A percentile compares a stretch with the other conserved stretches of the same genome.
Conservation (phyloP, 305 asterid genomes). For the Rubia occidens region DNA sequence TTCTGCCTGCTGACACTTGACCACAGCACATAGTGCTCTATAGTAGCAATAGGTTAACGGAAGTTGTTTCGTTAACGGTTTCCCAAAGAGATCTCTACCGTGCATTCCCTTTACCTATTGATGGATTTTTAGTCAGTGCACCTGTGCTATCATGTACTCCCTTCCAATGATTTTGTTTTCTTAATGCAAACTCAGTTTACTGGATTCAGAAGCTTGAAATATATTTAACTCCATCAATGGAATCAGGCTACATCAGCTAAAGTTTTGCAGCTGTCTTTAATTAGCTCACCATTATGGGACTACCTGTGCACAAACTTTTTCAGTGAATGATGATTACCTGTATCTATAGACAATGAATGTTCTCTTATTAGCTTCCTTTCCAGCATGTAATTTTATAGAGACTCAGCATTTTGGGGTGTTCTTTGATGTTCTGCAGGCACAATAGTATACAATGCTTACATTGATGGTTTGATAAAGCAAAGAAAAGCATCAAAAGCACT, state of each 20-base stretch:
- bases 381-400: background rate
- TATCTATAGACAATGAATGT: background rate
- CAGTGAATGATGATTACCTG: too few species aligned
- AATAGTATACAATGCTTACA: slow-evolving; percentile 64
- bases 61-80: too few species aligned
- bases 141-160: too few species aligned
- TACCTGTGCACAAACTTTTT: background rate
- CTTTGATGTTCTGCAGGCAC: slow-evolving; percentile 38
- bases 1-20: too few species aligned
- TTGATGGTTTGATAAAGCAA: slow-evolving; percentile 56
- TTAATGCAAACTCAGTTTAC: background rate
- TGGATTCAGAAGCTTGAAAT: too few species aligned
- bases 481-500: slow-evolving; percentile 53
- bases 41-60: too few species aligned
- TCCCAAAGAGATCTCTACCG: too few species aligned
- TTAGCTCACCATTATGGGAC: background rate
- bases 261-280: background rate
- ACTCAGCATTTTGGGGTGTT: slow-evolving; percentile 15
- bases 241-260: background rate
- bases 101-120: too few species aligned
- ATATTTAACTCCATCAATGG: background rate
- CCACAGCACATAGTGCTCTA: too few species aligned
- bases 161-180: background rate
- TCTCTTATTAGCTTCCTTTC: background rate
- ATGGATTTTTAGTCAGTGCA: too few species aligned